Evolutionary conservation across 2,329 filamentous ascomycete species (phyloP), one percentile per base, ranked within the genome.

Genomic region (Ceratocystis variospora): DNA sequence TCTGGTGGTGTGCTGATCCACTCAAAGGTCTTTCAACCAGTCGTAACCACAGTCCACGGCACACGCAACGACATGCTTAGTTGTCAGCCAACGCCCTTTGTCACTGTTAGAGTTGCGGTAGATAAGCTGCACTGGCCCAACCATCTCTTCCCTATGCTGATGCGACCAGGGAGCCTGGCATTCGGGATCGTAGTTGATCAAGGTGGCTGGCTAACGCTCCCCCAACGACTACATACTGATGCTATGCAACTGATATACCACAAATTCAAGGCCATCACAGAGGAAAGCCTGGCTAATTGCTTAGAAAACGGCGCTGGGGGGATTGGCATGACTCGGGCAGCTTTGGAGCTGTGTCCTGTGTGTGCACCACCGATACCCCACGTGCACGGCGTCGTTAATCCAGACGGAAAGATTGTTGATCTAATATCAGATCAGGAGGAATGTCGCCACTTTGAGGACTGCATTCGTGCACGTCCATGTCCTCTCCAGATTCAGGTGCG

Each of bases 401-500:
- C 50, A 12, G 66, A 68, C 41, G 63, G 66, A 1, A 48, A 63
- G 4, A 61, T 68, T 2, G 31, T 68, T 7, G 67, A 68, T n/a
- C 25, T 68, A 22, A 57, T 68, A 15, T 65, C 64, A 10, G 67
- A 66, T 33, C 33, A 65, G 10, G 19, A 5, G 0, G 50, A 67
- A 25, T 70, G 69, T 31, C 55, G 66, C 31, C 17, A 19, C 22
- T 69, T 70, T 37, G 68, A 70, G 41, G 17, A 50, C 1, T 37
- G 31, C 8, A 57, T 68, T 17, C 62, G 66, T 5, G n/a, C 46
- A 6, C 67, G 69, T 1, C 68, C 67, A 12, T 28, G 61, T 8
- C 61, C 66, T 10, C 53, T 70, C 12, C 61, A 66, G 55, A 66
- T 70, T 15, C 67, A 46, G 41, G 5, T 59, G 5, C 55, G 55